Base-by-base conservation (phyloP, 2,329 filamentous ascomycete genomes). In the Xylariaceae sp. region DNA sequence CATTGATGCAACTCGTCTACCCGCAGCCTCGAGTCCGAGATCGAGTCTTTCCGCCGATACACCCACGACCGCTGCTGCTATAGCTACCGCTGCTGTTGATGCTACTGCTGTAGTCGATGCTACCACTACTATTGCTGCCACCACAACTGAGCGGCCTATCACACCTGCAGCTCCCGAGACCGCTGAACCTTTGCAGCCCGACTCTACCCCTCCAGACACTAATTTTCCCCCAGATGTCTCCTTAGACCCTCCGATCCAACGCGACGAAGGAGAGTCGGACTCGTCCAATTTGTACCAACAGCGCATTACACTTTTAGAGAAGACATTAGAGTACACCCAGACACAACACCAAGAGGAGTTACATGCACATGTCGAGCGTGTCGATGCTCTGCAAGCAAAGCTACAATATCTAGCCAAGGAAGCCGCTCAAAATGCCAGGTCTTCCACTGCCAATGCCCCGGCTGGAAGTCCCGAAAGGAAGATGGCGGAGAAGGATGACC, bases 311-410 rank as follows among this genome's bases (percentile, higher is more conserved):
- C 66, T 70, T 36, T 54, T 70, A 4, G 64, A 69, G 42, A 64
- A 60, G 5, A 53, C 60, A 14, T 49, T 67, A 22, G 60, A 67
- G 33, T 65, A 67, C 12, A 50, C 58, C 60, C 73, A 59, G 68
- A 75, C 42, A 25, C 77, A 82, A 50, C 80, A 88, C 54, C 85
- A 92, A 47, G 88, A 93, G 56, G 93, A 97, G 63, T 77, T 90
- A 33, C 83, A 93, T 58, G 78, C 77, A 39, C 88, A 95, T 52
- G 77, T 92, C 6, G 93, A 98, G 67, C 83, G 86, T 27, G 93
- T 96, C 44, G 93, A 98, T 70, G 86, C 91, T 4, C 70, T 98
- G 2, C 88, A 97, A 64, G 82, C 89, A 6, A 97, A 98, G 62
- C 71, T 98, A 22, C 85, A 91, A 55, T 96, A 94, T 60, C 72